Evolutionary conservation across 2,329 filamentous ascomycete species (phyloP).

Genomic region (Elsinoe arachidis): DNA sequence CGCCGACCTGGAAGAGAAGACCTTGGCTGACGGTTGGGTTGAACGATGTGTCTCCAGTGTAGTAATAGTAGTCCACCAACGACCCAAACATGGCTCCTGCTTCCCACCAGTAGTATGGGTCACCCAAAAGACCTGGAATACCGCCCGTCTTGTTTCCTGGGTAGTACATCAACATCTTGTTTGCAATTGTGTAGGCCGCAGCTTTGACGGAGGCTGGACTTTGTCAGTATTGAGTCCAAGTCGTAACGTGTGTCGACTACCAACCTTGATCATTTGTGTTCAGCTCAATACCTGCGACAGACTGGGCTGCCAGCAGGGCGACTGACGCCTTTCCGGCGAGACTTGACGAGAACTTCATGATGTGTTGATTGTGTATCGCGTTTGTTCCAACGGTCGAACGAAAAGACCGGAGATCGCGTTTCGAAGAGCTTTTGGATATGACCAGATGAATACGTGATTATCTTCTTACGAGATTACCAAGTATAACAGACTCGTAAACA

Average conservation of each 20-base stretch:
- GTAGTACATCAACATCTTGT: conserved; percentile 46
- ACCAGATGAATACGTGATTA: neutral
- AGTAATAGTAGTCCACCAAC: conserved; percentile 61
- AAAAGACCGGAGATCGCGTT: neutral
- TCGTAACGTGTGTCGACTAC: neutral
- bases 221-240: neutral
- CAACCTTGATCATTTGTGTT: conserved; percentile 19
- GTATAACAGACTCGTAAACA: neutral
- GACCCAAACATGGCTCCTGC: conserved; percentile 54
- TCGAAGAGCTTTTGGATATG: neutral
- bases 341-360: conserved; percentile 17
- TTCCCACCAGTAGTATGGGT: conserved; percentile 70
- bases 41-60: conserved; percentile 56
- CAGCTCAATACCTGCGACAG: conserved; percentile 17
- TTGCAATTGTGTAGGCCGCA: conserved; percentile 27
- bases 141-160: conserved; percentile 43
- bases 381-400: neutral
- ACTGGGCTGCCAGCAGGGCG: conserved; percentile 17
- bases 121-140: conserved; percentile 48
- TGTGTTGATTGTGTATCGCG: neutral
- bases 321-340: conserved; percentile 14
- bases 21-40: conserved; percentile 51
- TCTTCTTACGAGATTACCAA: conserved; percentile 2
- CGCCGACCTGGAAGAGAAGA: conserved; percentile 52
- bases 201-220: conserved; percentile 35